Evolutionary conservation across 371 early-diverging fungal genomes (phyloP), one percentile per base, ranked within the genome.

Genomic region (Parasitella parasitica): DNA sequence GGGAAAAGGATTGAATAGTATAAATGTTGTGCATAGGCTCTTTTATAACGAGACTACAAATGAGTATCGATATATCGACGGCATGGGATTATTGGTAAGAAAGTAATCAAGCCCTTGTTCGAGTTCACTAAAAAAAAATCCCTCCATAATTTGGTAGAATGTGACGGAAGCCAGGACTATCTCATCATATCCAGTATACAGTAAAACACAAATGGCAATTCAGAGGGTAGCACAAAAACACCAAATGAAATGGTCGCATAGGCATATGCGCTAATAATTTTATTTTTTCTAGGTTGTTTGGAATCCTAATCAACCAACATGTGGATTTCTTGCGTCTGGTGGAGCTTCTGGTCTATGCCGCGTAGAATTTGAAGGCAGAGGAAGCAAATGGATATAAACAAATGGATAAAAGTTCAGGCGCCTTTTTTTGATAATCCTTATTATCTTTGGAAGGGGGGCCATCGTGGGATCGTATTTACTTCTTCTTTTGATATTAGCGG

Each of bases 281-380:
- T 6, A 6, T 43, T 36, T 6, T 39, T 34, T 49, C 6, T 46
- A 69, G 69, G 48, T 64, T 41, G 36, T 15, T 43, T 69, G 69
- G 69, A 64, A 64, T 55, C 60, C 64, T 11, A 69, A 64, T 38
- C 50, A 22, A 41, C 32, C 32, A 13, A 59, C 69, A 24, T 39
- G 50, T 3, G 60, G 57, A 16, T 69, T 50, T 49, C 51, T 69
- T 34, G 70, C 70, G 22, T 63, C 67, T 20, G 71, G 67, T 8
- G 64, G 71, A 43, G 28, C 64, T 49, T 59, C 69, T 27, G 72
- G 72, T 4, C 54, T 72, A 18, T 72, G 72, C 51, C 52, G 72
- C 16, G 52, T 72, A 38, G 72, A 72, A 7, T 69, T 69, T 60
- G 69, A 62, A 32, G 66, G 69, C 18, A 52, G 61, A 24, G 70